phyloP scores from a whole-genome alignment of 2,329 filamentous ascomycete genomes.

The Beauveria australis region DNA sequence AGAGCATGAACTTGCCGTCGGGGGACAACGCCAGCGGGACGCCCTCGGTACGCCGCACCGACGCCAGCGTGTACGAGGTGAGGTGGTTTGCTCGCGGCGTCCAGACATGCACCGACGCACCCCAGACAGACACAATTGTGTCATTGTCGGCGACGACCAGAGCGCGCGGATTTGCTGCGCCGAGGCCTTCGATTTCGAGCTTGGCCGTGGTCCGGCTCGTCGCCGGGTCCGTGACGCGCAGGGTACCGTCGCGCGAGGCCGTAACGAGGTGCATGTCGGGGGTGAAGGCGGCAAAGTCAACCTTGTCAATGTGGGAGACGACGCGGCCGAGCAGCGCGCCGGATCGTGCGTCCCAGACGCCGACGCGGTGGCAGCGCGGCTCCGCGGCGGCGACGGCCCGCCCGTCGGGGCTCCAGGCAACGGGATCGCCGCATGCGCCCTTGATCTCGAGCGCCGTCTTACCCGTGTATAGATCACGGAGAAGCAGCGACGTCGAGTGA shows the following conservation, averaged over 20 bases:
- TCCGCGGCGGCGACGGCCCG: slow-evolving; percentile 24
- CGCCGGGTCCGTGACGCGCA: slow-evolving; percentile 26
- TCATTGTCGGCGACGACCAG: slow-evolving; percentile 27
- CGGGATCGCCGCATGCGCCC: slow-evolving; percentile 20
- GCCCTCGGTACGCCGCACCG: slow-evolving; percentile 27
- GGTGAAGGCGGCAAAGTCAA: slow-evolving; percentile 31
- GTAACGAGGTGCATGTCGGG: slow-evolving; percentile 26
- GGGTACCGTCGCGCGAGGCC: slow-evolving; percentile 28
- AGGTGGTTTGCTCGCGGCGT: slow-evolving; percentile 23
- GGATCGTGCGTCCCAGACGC: slow-evolving; percentile 25
- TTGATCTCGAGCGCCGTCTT: slow-evolving; percentile 25
- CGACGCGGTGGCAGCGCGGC: slow-evolving; percentile 19
- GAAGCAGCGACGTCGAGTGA: slow-evolving; percentile 22
- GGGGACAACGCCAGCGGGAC: slow-evolving; percentile 33
- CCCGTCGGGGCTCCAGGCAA: slow-evolving; percentile 27
- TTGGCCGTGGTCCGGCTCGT: slow-evolving; percentile 27
- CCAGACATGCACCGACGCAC: slow-evolving; percentile 30
- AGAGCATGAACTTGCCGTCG: slow-evolving; percentile 29
- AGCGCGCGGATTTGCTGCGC: slow-evolving; percentile 21
- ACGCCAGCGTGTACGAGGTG: slow-evolving; percentile 27
- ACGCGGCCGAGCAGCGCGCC: slow-evolving; percentile 23
- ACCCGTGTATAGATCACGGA: slow-evolving; percentile 23
- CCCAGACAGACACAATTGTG: slow-evolving; percentile 31
- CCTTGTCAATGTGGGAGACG: slow-evolving; percentile 26
- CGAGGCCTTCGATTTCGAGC: slow-evolving; percentile 26